Evolutionary conservation across 345 rosid species (phyloP), one percentile per base, ranked within the genome.

Genomic region (Euphorbia peplus): DNA sequence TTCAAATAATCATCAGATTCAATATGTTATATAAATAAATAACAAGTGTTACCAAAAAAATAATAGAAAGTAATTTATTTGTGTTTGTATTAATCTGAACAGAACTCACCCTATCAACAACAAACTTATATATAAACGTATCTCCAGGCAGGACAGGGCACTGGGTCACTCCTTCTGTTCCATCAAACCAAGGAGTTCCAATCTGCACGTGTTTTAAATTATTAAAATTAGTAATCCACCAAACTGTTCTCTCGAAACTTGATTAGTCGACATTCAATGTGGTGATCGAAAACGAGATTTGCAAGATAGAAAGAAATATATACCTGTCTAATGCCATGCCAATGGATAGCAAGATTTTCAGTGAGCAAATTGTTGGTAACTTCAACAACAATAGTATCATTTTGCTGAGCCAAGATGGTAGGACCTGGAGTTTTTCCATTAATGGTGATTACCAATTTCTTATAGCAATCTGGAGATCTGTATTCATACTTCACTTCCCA

Each of bases 291-390:
- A n/a, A n/a, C n/a, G n/a, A n/a, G n/a, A n/a, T n/a, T n/a, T n/a
- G n/a, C n/a, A n/a, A n/a, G n/a, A n/a, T n/a, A n/a, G n/a, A n/a
- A n/a, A 32, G 37, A 32, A 32, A 6, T 32, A 32, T 32, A 32
- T 32, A 82, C 91, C 81, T 89, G 89, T n/a, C 89, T 73, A 29
- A 91, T 91, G 30, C 96, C 91, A 55, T 91, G 97, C 96, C 97
- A 91, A 41, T 85, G 95, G 44, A 91, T 81, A 3, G 91, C 83
- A 0, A 81, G 60, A 35, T 88, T 90, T 80, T 88, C 90, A 0
- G 85, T 90, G 12, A 75, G 15, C 72, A 92, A 71, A 41, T 79
- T 81, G 70, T 92, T 92, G 55, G 74, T 90, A 47, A 90, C 84
- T 60, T 90, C 87, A 13, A 90, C 90, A 21, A 92, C n/a, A 19